phyloP scores from a whole-genome alignment of 177 flowering plant species.

The Vitis hybrid region DNA sequence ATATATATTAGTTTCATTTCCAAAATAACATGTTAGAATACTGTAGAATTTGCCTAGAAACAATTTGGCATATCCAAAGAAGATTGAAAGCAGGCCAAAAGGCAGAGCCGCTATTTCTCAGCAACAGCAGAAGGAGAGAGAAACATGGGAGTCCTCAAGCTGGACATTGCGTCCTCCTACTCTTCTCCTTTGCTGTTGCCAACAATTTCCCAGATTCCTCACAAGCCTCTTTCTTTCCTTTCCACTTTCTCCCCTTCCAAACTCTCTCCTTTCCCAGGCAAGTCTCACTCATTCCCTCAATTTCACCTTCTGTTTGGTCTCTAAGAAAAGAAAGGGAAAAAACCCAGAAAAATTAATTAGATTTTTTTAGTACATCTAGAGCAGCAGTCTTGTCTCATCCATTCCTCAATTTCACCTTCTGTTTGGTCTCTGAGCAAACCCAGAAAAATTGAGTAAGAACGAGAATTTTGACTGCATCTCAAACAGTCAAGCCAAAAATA shows the following conservation, averaged over 20 bases:
- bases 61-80: no score
- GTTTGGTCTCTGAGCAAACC: background rate
- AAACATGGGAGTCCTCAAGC: background rate
- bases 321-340: no score
- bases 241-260: background rate
- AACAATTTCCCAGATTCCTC: background rate
- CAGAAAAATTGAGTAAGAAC: background rate
- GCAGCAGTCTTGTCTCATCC: no score
- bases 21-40: no score
- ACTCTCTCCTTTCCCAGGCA: slow-evolving; percentile 9
- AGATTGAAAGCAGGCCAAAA: no score
- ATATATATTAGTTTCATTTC: no score
- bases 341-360: no score
- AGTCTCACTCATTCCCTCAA: background rate
- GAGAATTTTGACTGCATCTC: background rate
- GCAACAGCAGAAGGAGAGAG: background rate
- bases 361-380: no score
- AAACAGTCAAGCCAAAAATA: background rate
- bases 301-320: no score
- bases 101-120: no score
- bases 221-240: background rate
- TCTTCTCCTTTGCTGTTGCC: background rate
- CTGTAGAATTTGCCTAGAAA: no score
- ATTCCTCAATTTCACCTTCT: background rate
- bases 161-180: background rate